Evolutionary conservation across 208 protist genomes (phyloP), one percentile per base, ranked within the genome.

Genomic region (Acanthamoeba healyi): DNA sequence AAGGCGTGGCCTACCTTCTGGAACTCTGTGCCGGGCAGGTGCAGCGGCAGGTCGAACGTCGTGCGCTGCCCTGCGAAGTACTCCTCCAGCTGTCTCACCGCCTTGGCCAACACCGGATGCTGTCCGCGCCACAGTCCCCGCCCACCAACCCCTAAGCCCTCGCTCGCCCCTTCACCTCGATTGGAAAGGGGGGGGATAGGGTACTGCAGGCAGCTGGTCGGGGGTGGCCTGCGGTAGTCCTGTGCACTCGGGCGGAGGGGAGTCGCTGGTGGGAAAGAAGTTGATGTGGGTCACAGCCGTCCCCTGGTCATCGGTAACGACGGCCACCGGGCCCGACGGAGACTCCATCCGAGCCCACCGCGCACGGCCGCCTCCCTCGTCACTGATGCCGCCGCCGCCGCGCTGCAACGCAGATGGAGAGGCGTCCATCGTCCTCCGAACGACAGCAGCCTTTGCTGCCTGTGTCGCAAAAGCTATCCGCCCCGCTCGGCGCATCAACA

Each of bases 1-100:
- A n/a, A n/a, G n/a, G n/a, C n/a, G n/a, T n/a, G n/a, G n/a, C n/a
- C 40, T 67, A 88, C 79, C 81, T 88, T 88, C 32, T 88, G 81
- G 32, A 88, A 88, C 29, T 88, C 81, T 22, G 81, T 63, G 24
- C 81, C 81, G 9, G 46, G 24, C n/a, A 63, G 49, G 32, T 34
- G 34, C 24, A 88, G 81, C 5, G 49, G 54, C 46, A 88, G 81
- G 32, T 88, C 44, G 38, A 88, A 88, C 49, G 19, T 61, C 24
- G 46, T 54, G 46, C 81, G 46, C 40, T 38, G 36, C 10, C 81
- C 81, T 3, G 24, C 54, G 26, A 88, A 38, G 54, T 88, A 88
- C 81, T 88, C 49, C 54, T 61, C 81, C 24, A 88, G n/a, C 81
- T 88, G 81, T 7, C 6, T 34, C 49, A 63, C 79, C 32, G 81